Evolutionary conservation across 176 grass and related monocot species (phyloP).

Genomic region (Chloris gayana): DNA sequence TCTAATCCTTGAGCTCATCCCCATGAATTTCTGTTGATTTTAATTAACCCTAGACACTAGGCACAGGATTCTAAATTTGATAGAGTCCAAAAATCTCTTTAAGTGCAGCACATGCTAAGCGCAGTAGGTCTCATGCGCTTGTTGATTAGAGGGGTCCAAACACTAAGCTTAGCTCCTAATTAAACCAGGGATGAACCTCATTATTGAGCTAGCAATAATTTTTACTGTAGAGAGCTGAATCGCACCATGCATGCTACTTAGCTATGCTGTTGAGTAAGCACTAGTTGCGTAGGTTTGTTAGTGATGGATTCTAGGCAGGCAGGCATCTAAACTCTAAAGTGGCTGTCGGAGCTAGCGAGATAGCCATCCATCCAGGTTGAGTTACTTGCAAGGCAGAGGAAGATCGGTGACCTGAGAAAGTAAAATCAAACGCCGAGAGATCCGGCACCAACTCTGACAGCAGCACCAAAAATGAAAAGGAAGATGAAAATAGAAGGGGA

Average conservation of each 20-base stretch:
- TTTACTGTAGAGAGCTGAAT: constrained; percentile 35
- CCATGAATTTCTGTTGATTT: neutral
- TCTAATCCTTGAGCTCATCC: constrained; percentile 17
- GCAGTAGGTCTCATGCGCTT: constrained; percentile 23
- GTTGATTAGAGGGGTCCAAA: constrained; percentile 52
- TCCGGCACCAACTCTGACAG: constrained; percentile 18
- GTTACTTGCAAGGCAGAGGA: constrained; percentile 52
- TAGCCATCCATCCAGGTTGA: constrained; percentile 28
- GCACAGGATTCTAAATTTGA: constrained; percentile 11
- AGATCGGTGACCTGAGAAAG: constrained; percentile 13
- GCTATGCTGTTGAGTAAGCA: constrained; percentile 26
- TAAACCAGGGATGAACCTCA: constrained; percentile 36
- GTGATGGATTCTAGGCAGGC: constrained; percentile 38
- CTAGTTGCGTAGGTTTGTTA: constrained; percentile 48
- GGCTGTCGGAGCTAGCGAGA: constrained; percentile 38
- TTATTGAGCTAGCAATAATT: constrained; percentile 41
- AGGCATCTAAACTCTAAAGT: constrained; percentile 39
- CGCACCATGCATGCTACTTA: constrained; percentile 1
- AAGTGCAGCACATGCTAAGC: constrained; percentile 44
- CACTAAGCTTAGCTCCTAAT: constrained; percentile 32
- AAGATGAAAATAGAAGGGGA: neutral
- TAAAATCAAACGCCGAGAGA: neutral
- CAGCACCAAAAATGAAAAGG: neutral
- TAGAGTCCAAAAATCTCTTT: constrained; percentile 31
- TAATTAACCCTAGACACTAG: constrained; percentile 27